Base-by-base conservation (phyloP, 202 grass and related monocot species). In the Schoenoplectus tabernaemontani region DNA sequence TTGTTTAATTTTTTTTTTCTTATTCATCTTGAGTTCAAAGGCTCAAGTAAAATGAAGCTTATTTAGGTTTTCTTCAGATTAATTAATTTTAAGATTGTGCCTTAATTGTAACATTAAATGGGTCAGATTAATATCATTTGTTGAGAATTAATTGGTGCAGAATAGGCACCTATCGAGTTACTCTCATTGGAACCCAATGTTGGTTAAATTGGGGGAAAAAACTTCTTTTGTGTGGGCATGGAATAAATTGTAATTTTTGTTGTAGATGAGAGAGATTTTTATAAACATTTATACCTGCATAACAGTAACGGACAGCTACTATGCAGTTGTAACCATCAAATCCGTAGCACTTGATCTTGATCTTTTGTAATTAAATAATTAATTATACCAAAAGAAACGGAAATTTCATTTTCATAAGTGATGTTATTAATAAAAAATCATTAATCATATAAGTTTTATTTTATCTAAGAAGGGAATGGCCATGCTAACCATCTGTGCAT, bases 391-490 rank as follows among this genome's bases (percentile, higher is more conserved):
- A 85, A 82, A 85, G 84, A 15, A 85, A 72, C 50, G 46, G 58
- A 7, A 87, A 87, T 64, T 81, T 90, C 64, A 57, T 61, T 43
- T 84, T 83, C 9, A 89, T 74, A 0, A 17, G 9, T 81, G 77
- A 34, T 3, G 3, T 1, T 48, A 15, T 2, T 65, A 13, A 65
- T 19, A 2, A 26, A 12, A 39, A 22, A 20, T 38, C 0, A 7
- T n/a, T 39, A 19, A 8, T 39, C 3, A 39, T 39, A 65, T 65
- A 65, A 68, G 19, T 63, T 41, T 78, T 3, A 59, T 28, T 28
- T 59, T 59, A 59, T 26, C 26, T 59, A 23, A 6, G 11, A 26
- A 26, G 22, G 22, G 57, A 26, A 59, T 59, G 57, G 22, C 22
- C 11, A 23, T 26, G 22, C 28, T 59, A 59, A 59, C 57, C 11